These are phyloP conservation scores for Inonotus hispidus DNA, from an alignment of 1,284 basidiomycete species.

Conservation along the genomic window DNA sequence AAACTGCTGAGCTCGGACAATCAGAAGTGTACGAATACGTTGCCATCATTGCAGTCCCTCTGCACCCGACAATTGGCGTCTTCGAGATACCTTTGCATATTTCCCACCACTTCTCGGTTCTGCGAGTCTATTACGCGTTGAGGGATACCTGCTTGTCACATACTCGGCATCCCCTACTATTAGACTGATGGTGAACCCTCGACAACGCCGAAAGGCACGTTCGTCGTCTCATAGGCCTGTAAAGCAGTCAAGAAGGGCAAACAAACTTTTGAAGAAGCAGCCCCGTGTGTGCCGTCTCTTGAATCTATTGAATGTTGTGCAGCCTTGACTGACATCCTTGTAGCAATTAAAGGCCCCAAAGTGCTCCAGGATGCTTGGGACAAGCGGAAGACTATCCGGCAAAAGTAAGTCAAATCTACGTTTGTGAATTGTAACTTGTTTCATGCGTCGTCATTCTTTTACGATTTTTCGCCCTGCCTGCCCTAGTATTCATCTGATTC, in stretches of 20 bases:
- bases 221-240: constrained; percentile 67
- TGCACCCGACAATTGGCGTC: too few species aligned
- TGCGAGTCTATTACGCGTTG: neutral
- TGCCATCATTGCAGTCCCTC: too few species aligned
- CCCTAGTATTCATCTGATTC: neutral
- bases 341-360: constrained; percentile 81
- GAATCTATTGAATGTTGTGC: constrained; percentile 3
- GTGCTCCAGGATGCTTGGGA: constrained; percentile 86
- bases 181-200: constrained; percentile 80
- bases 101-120: neutral
- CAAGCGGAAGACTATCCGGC: constrained; percentile 81
- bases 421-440: neutral
- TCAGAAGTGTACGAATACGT: too few species aligned
- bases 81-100: too few species aligned
- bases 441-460: neutral
- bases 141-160: neutral
- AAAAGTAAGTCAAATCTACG: constrained; percentile 66
- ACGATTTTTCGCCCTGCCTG: neutral
- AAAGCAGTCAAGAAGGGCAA: constrained; percentile 63
- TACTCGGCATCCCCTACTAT: neutral
- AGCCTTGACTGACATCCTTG: constrained; percentile 3
- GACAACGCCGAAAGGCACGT: constrained; percentile 78
- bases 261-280: constrained; percentile 73
- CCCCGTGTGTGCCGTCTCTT: constrained; percentile 45
- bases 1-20: too few species aligned